Percentiles rank a stretch among this genome's conserved stretches.
Conservation (phyloP, 306 rosid genomes). For the Quercus engelmannii region DNA sequence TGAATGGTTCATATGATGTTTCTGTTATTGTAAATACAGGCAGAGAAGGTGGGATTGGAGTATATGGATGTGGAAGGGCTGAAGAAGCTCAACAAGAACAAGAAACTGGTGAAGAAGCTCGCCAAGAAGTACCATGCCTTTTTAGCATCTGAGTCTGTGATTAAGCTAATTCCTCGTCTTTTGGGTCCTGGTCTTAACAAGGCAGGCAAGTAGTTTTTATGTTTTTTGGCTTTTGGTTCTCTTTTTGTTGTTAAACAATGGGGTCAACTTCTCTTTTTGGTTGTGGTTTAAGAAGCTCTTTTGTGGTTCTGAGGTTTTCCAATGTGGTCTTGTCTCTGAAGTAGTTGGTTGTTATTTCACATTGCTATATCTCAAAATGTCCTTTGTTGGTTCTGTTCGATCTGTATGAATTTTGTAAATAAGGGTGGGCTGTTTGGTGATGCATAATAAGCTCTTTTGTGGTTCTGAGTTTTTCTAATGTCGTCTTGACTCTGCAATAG, state of each 20-base stretch:
- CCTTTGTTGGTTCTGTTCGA: not conserved
- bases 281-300: too few species aligned
- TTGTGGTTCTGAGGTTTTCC: not conserved
- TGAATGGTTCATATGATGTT: not conserved
- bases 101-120: constrained; percentile 72
- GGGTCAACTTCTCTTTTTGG: too few species aligned
- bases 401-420: not conserved
- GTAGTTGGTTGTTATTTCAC: not conserved
- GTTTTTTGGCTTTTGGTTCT: not conserved
- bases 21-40: constrained; percentile 34
- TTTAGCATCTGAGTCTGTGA: constrained; percentile 85
- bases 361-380: not conserved
- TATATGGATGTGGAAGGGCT: constrained; percentile 79
- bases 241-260: not conserved
- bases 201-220: constrained; percentile 57
- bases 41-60: constrained; percentile 73
- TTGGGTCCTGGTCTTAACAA: constrained; percentile 94
- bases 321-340: too few species aligned
- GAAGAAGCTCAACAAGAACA: constrained; percentile 84
- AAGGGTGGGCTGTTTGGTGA: not conserved
- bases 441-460: too few species aligned
- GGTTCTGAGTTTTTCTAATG: not conserved
- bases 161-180: constrained; percentile 88
- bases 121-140: constrained; percentile 88
- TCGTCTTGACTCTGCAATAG: too few species aligned